Base-by-base conservation (phyloP, 2,329 filamentous ascomycete species). In the Grosmannia serpens region DNA sequence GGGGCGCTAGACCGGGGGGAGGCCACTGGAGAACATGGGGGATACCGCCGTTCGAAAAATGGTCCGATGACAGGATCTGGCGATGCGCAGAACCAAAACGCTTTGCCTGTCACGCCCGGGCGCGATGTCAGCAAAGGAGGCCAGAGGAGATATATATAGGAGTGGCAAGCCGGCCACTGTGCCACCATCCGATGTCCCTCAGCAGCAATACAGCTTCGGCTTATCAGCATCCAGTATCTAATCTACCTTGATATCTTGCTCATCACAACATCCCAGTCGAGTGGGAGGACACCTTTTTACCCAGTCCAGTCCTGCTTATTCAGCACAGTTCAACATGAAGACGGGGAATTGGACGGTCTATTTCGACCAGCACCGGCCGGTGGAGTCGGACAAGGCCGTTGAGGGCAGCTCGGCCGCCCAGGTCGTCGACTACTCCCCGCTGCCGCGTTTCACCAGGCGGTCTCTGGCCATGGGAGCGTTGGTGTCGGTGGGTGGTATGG, bases 401-500 rank as follows among this genome's bases (percentile, higher is more conserved):
- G 13, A 50, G 57, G 17, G 56, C 49, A 10, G 15, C 11, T 1
- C 15, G 24, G 3, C 55, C 22, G 22, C 8, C 22, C 46, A 17
- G 38, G 38, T 44, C 38, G 13, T 62, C 17, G 62, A 63, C 55
- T 63, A 62, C 53, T 62, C 61, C 1, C 61, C 62, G 1, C 57
- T 63, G 38, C 46, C 13, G 26, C 59, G 59, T 4, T 55, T 63
- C 46, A 62, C 59, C 0, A 11, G 8, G n/a, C 56, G 50, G 5
- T 62, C 61, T 5, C n/a, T 62, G 3, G 11, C 59, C 6, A 38
- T 64, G 20, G 62, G 58, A 17, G 17, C 61, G 1, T 60, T 64
- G 15, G 62, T 64, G 20, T 63, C 62, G 31, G 61, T 64, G 61
- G 62, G 61, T 20, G 62, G 61, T 3, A 54, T 62, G 33, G 47